Conservation (phyloP, 148 eudicot species). For the Bassia scoparia region DNA sequence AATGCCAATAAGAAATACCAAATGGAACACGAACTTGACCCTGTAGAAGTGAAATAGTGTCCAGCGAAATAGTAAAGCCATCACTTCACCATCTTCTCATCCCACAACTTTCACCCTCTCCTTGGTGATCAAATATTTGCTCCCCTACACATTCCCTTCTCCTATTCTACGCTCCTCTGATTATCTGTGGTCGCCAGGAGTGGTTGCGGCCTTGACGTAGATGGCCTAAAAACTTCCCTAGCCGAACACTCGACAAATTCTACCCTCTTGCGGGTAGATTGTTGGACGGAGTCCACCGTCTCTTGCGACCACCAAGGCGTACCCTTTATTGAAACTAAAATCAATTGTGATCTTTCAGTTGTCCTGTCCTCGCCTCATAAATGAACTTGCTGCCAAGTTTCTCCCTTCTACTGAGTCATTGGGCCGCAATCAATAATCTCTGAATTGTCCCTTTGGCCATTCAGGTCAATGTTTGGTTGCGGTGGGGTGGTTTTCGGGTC, state of each 20-base stretch:
- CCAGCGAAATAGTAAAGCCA: conserved; percentile 44
- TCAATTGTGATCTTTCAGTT: background rate
- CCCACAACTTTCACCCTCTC: conserved; percentile 34
- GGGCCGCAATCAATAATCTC: background rate
- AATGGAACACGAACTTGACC: background rate
- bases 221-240: background rate
- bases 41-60: conserved; percentile 27
- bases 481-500: conserved; percentile 20
- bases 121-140: conserved; percentile 39
- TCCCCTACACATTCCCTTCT: conserved; percentile 26
- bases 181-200: background rate
- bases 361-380: background rate
- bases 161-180: conserved; percentile 33
- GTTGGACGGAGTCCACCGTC: background rate
- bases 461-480: conserved; percentile 19
- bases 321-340: conserved; percentile 6
- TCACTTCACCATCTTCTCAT: conserved; percentile 37
- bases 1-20: no score
- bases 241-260: background rate
- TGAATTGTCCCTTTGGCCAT: background rate
- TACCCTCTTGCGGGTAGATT: conserved; percentile 15
- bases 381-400: background rate
- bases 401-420: background rate
- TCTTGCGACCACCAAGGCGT: conserved; percentile 4
- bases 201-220: no score